Percentiles rank a stretch among this genome's conserved stretches.
phyloP scores from a whole-genome alignment of 179 eudicot species.

The Silene coronaria region DNA sequence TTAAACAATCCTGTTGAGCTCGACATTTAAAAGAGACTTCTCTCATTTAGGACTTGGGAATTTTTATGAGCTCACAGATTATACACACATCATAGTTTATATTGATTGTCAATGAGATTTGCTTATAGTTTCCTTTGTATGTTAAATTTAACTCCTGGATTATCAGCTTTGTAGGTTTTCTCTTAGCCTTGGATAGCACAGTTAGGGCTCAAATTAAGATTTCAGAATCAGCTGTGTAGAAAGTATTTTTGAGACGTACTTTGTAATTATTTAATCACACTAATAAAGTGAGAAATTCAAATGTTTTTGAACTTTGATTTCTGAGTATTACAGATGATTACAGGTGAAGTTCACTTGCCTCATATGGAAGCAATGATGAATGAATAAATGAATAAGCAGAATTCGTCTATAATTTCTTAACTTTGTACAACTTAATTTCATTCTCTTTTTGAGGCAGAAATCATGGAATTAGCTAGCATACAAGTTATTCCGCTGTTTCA shows the following conservation, averaged over 20 bases:
- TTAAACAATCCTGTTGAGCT: constrained; percentile 31
- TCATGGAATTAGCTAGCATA: constrained; percentile 13
- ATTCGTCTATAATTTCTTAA: not conserved
- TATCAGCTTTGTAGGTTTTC: not conserved
- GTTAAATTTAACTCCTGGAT: not conserved
- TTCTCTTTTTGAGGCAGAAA: not conserved
- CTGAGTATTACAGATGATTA: not conserved
- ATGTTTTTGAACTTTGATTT: not conserved
- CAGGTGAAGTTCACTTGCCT: not conserved
- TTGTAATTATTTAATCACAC: not conserved
- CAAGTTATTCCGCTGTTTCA: constrained; percentile 20
- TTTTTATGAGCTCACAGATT: not conserved
- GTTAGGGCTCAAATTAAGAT: not conserved
- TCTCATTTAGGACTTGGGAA: not conserved
- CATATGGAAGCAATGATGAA: not conserved
- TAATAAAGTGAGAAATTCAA: not conserved
- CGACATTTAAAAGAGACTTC: not conserved
- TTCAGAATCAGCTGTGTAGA: not conserved
- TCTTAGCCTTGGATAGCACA: not conserved
- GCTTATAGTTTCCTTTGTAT: not conserved
- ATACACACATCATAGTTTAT: not conserved
- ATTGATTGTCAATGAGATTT: not conserved
- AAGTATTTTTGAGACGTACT: no score
- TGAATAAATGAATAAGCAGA: not conserved
- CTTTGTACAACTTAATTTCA: not conserved